A percentile compares a stretch with the other conserved stretches of the same genome.
phyloP scores from a whole-genome alignment of 345 rosid species.

The Rhodamnia rubescens region DNA sequence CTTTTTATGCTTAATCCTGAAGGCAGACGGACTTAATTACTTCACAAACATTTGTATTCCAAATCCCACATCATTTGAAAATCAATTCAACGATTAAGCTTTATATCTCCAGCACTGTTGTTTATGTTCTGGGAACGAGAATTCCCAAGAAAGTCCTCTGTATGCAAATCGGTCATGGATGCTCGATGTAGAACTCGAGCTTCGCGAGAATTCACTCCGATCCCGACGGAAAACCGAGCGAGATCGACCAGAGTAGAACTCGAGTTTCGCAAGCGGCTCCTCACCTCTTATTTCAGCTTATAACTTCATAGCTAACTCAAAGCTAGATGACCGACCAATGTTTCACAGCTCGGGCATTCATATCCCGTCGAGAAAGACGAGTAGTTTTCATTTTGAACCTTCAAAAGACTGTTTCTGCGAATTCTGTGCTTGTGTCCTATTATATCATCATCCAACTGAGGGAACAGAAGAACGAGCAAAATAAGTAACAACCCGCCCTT shows the following conservation, averaged over 20 bases:
- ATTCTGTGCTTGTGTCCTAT: not conserved
- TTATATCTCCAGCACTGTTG: not conserved
- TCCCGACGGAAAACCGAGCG: accelerated
- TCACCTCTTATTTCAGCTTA: not conserved
- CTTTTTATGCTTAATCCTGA: not conserved
- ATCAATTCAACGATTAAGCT: not conserved
- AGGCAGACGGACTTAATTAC: not conserved
- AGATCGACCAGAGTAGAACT: not conserved
- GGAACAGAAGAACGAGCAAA: not conserved
- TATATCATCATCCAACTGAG: not conserved
- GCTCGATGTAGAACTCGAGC: too few species aligned
- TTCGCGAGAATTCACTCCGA: too few species aligned
- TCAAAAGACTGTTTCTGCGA: not conserved
- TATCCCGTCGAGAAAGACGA: not conserved
- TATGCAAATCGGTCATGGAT: too few species aligned
- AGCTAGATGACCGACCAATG: not conserved
- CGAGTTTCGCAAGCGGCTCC: not conserved
- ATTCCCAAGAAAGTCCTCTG: not conserved
- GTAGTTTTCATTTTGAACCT: not conserved
- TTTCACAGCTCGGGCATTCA: not conserved
- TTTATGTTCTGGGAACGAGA: not conserved
- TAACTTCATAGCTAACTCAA: not conserved
- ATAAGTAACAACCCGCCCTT: not conserved
- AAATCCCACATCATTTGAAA: not conserved
- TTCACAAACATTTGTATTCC: not conserved